Evolutionary conservation across 352 stramenopile genomes (phyloP).

Genomic region (Plasmopara viticola): DNA sequence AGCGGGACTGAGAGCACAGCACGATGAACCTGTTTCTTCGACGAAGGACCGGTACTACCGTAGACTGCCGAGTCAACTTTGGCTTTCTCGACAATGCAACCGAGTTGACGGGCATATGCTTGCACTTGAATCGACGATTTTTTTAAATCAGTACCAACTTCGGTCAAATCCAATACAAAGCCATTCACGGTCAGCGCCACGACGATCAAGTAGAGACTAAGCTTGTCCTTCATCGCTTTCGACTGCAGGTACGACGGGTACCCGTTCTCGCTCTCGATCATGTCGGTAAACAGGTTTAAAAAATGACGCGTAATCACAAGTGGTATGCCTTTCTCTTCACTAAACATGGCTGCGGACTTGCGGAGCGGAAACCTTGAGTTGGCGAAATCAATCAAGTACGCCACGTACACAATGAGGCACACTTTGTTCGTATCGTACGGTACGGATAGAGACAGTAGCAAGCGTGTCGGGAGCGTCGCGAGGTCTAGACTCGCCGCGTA

Average conservation of each 20-base stretch:
- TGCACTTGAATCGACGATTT: constrained; percentile 39
- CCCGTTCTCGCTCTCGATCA: constrained; percentile 45
- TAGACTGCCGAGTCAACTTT: constrained; percentile 59
- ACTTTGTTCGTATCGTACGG: constrained; percentile 70
- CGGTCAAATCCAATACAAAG: constrained; percentile 72
- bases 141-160: constrained; percentile 67
- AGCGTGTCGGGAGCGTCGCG: constrained; percentile 44
- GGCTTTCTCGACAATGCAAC: constrained; percentile 61
- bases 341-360: constrained; percentile 61
- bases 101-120: constrained; percentile 66
- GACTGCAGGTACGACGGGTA: constrained; percentile 64
- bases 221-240: constrained; percentile 78
- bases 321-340: constrained; percentile 70
- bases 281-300: constrained; percentile 62
- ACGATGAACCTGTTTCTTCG: constrained; percentile 65
- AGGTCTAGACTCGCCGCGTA: constrained; percentile 42
- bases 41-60: constrained; percentile 33
- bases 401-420: constrained; percentile 62
- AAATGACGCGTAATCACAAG: constrained; percentile 65
- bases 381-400: constrained; percentile 68
- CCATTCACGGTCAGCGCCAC: constrained; percentile 65
- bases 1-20: constrained; percentile 72
- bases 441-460: constrained; percentile 61
- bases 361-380: constrained; percentile 51
- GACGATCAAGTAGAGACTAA: constrained; percentile 69